These are phyloP conservation scores for Sporothrix brunneoviolacea DNA, from an alignment of 2,329 filamentous ascomycete genomes.

Conservation along the genomic window DNA sequence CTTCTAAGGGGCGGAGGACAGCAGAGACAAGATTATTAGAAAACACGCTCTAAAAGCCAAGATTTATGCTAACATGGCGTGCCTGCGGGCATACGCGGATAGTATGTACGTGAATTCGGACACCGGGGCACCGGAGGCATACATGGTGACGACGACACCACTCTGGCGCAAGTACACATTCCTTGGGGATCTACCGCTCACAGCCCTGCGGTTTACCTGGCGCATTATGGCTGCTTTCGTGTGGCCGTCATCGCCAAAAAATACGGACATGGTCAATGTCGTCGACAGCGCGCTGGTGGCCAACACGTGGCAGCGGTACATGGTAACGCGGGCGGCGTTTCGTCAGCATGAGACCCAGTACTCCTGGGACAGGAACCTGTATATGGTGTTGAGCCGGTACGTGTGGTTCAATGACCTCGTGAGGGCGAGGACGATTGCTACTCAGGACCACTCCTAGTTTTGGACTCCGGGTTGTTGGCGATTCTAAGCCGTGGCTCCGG, in stretches of 20 bases:
- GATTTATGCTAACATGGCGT: no score
- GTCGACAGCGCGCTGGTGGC: conserved; percentile 3
- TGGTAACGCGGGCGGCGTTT: conserved; percentile 5
- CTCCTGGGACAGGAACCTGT: conserved; percentile 9
- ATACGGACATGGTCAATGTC: background rate
- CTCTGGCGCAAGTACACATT: conserved; percentile 12
- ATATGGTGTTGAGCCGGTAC: conserved; percentile 7
- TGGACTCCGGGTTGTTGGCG: no score
- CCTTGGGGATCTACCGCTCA: conserved; percentile 8
- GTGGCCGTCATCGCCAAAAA: background rate
- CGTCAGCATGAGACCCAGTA: conserved; percentile 6
- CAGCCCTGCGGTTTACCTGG: conserved; percentile 5
- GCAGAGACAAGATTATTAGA: no score
- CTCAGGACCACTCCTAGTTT: no score
- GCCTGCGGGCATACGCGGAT: no score
- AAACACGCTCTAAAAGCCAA: no score
- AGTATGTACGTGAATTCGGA: background rate
- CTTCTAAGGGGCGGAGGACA: no score
- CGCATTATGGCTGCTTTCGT: conserved; percentile 6
- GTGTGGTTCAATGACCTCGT: conserved; percentile 9
- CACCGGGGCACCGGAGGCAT: conserved; percentile 3
- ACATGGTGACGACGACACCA: conserved; percentile 6
- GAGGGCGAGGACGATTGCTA: background rate
- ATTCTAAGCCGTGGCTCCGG: no score
- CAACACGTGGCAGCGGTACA: conserved; percentile 9